These are phyloP conservation scores for Manihot esculenta DNA, from an alignment of 441 rosid genomes.

Conservation along the genomic window DNA sequence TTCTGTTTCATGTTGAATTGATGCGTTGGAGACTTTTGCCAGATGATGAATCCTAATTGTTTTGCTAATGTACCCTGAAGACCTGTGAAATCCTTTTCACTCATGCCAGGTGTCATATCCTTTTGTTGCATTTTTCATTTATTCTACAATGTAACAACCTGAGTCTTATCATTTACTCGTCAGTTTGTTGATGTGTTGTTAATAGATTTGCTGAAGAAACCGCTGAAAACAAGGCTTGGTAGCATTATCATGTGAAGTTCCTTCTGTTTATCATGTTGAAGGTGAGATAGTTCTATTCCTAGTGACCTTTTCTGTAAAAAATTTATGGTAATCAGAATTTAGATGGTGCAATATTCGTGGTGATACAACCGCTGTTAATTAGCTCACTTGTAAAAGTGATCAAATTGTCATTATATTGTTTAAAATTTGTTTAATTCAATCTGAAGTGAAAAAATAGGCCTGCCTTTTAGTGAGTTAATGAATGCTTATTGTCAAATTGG, in stretches of 20 bases:
- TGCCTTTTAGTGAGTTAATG: too few species aligned
- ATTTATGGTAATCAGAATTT: background rate
- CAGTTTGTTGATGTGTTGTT: slow-evolving; percentile 3
- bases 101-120: slow-evolving; percentile 20
- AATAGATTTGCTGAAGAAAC: slow-evolving; percentile 2
- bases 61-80: background rate
- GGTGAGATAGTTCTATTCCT: background rate
- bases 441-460: background rate
- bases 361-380: background rate
- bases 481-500: background rate
- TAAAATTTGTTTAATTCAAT: background rate
- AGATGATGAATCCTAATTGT: slow-evolving; percentile 37
- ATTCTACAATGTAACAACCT: background rate
- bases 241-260: slow-evolving; percentile 1
- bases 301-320: background rate
- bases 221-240: background rate
- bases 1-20: slow-evolving; percentile 61
- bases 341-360: background rate
- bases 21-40: slow-evolving; percentile 56
- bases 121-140: slow-evolving; percentile 1
- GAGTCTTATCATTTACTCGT: background rate
- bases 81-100: slow-evolving; percentile 5
- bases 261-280: background rate
- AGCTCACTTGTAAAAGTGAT: background rate
- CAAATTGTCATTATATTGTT: background rate